phyloP scores from a whole-genome alignment of 768 basidiomycete species.

The Termitomyces sp. region DNA sequence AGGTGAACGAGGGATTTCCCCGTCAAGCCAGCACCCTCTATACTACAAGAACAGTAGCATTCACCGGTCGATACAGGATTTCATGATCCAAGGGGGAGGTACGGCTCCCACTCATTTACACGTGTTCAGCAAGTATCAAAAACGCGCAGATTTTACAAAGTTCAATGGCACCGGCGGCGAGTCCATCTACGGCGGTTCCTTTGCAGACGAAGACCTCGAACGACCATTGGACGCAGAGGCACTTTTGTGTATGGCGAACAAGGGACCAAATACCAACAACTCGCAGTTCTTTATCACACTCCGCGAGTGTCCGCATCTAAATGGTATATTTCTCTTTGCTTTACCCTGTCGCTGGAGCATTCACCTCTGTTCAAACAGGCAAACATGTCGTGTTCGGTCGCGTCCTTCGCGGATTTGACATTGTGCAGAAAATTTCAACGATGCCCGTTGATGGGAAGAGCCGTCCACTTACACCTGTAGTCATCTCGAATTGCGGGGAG shows the following conservation, averaged over 20 bases:
- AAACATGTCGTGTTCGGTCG: conserved; percentile 48
- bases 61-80: conserved; percentile 73
- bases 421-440: conserved; percentile 53
- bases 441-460: conserved; percentile 73
- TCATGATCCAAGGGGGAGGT: conserved; percentile 84
- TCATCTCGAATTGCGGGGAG: conserved; percentile 78
- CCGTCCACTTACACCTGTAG: conserved; percentile 60
- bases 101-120: conserved; percentile 25
- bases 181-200: conserved; percentile 72
- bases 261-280: conserved; percentile 77
- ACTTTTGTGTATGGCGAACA: conserved; percentile 89
- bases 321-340: conserved; percentile 38
- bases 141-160: conserved; percentile 61
- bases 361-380: conserved; percentile 25
- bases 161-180: conserved; percentile 79
- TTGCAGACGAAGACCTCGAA: conserved; percentile 72
- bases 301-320: conserved; percentile 65
- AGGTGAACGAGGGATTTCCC: conserved; percentile 75
- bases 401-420: conserved; percentile 56
- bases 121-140: neutral
- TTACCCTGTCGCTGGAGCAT: neutral
- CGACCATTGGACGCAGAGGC: conserved; percentile 62
- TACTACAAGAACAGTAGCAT: conserved; percentile 79
- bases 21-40: conserved; percentile 55
- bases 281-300: conserved; percentile 88